phyloP scores from a whole-genome alignment of 2,329 filamentous ascomycete genomes.

The Fusarium secorum region DNA sequence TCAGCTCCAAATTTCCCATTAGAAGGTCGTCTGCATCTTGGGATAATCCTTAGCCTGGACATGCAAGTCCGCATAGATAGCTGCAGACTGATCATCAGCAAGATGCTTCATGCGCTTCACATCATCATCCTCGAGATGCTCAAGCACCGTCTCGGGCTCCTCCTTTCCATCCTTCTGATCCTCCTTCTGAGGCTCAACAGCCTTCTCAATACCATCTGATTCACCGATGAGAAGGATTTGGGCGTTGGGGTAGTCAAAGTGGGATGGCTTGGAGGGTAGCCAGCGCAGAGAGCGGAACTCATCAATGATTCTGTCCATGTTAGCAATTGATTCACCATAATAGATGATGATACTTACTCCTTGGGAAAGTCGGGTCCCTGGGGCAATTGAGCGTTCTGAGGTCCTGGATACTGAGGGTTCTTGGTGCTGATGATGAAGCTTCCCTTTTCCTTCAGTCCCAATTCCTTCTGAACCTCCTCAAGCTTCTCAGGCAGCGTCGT shows the following conservation, averaged over 20 bases:
- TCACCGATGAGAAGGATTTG: conserved; percentile 84
- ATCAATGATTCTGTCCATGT: conserved; percentile 63
- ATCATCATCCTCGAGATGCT: conserved; percentile 79
- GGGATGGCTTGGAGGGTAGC: conserved; percentile 75
- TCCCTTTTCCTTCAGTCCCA: conserved; percentile 75
- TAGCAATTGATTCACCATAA: neutral
- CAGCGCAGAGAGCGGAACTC: conserved; percentile 78
- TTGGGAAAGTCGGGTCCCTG: conserved; percentile 74
- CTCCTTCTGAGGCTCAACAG: conserved; percentile 54
- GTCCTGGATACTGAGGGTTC: conserved; percentile 76
- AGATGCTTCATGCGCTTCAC: conserved; percentile 67
- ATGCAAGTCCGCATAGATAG: conserved; percentile 39
- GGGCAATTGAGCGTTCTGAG: conserved; percentile 68
- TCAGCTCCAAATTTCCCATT: neutral
- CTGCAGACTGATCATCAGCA: conserved; percentile 54
- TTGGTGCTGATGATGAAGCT: conserved; percentile 82
- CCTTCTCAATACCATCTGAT: conserved; percentile 63
- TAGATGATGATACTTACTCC: conserved; percentile 57
- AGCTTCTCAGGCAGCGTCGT: conserved; percentile 75
- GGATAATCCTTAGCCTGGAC: conserved; percentile 40
- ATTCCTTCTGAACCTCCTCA: conserved; percentile 75
- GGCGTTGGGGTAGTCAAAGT: conserved; percentile 76
- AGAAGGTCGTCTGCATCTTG: conserved; percentile 43
- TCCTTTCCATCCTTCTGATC: conserved; percentile 48
- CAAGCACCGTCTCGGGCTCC: conserved; percentile 73